Base-by-base conservation (phyloP, 345 rosid species). In the Bruguiera parviflora region DNA sequence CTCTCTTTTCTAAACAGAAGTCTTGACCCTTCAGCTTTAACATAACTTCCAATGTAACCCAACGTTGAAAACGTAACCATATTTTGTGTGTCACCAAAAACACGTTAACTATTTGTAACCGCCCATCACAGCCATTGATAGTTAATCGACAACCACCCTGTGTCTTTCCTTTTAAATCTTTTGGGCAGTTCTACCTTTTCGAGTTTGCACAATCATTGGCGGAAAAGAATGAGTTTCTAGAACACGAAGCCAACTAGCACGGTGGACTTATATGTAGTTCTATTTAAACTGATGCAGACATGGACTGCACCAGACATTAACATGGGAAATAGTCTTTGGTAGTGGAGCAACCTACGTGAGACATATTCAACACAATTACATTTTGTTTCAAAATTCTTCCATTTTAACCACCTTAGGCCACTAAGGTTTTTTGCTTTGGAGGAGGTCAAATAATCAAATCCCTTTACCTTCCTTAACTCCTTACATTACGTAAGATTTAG, bases 331-430 rank as follows among this genome's bases (percentile, higher is more conserved):
- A 58, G 9, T 51, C 27, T 9, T 19, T 55, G 52, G 4, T 11
- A 15, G 67, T 29, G 3, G 62, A 33, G 27, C 25, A 11, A 19
- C 2, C 27, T 15, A 4, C 11, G 11, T 2, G 5, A 15, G 33
- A 6, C 35, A 33, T 33, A 33, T 51, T 71, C 47, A 57, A 56
- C 52, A n/a, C 27, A 56, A 56, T 39, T 71, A 21, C 21, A 21
- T 3, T 39, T n/a, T 46, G 0, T 69, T 8, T 47, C 22, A 39
- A 10, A 39, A 57, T 71, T 72, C 80, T 73, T 66, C 67, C 65
- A 56, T 29, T 67, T 22, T 9, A 39, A 33, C 37, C 10, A 7
- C 37, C 37, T 33, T 33, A 8, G 37, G 9, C 37, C 37, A 33
- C 10, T 8, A 33, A 33, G 8, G 9, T 33, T 33, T 7, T 33